Conservation (phyloP, 1,284 basidiomycete genomes). For the Ustilago vetiveriae region DNA sequence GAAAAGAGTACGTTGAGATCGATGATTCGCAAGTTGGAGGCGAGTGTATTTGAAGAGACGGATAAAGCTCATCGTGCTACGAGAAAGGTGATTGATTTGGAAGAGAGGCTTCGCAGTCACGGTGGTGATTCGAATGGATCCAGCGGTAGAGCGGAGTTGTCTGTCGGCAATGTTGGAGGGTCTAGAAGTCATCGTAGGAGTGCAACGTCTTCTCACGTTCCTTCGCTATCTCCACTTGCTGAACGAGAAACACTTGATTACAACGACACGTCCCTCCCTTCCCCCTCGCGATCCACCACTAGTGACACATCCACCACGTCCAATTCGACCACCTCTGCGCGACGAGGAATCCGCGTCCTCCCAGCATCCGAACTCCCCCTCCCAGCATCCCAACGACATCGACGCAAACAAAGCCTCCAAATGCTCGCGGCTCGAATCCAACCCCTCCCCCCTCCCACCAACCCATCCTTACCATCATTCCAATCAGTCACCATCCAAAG, state of each 20-base stretch:
- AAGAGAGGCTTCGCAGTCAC: conserved; percentile 26
- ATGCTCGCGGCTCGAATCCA: conserved; percentile 44
- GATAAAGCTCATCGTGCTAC: conserved; percentile 48
- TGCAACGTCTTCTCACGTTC: conserved; percentile 33
- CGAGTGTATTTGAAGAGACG: conserved; percentile 51
- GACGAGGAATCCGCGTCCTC: conserved; percentile 39
- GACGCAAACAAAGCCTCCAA: conserved; percentile 30
- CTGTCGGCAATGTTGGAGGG: neutral
- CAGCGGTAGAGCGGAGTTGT: neutral
- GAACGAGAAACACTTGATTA: conserved; percentile 29
- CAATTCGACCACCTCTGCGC: conserved; percentile 1
- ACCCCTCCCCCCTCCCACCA: neutral
- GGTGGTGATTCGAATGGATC: no score
- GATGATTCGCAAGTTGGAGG: conserved; percentile 55
- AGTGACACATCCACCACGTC: neutral
- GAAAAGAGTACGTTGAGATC: conserved; percentile 46
- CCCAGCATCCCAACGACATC: conserved; percentile 34
- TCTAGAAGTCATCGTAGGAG: conserved; percentile 25
- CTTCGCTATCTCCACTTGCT: conserved; percentile 33
- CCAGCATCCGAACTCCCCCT: conserved; percentile 33
- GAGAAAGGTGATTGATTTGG: conserved; percentile 44
- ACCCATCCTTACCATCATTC: neutral
- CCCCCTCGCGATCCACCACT: neutral
- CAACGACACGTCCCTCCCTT: neutral
- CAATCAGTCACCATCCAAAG: conserved; percentile 13